Base-by-base conservation (phyloP, 2,329 filamentous ascomycete species). In the Helicocarpus griseus region DNA sequence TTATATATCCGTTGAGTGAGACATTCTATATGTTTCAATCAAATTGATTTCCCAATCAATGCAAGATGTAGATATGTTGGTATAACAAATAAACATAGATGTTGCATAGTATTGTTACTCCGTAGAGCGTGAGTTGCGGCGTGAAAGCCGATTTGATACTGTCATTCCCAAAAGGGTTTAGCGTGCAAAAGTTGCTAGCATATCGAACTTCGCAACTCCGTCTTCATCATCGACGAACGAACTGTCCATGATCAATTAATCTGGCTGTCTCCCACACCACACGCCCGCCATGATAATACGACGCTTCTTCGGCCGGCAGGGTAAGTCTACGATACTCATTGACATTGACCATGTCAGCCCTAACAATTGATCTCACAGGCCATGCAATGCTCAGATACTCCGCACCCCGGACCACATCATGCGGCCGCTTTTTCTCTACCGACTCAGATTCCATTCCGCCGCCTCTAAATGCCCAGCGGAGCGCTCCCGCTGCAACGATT, bases 231-330 rank as follows among this genome's bases (percentile, higher is more conserved):
- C n/a, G n/a, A n/a, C n/a, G n/a, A n/a, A n/a, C n/a, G n/a, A n/a
- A n/a, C n/a, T n/a, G n/a, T n/a, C n/a, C n/a, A n/a, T n/a, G n/a
- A n/a, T n/a, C n/a, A n/a, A n/a, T n/a, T n/a, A n/a, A n/a, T n/a
- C n/a, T 50, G 56, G 26, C 52, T 39, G 39, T 49, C 33, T 49
- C 33, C 17, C 31, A 46, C 24, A 31, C 43, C 49, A 33, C 8
- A 49, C 57, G 8, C 41, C 46, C 63, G 66, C 50, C 47, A 72
- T 72, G 69, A 71, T 71, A 63, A 62, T 71, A 58, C 66, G 69
- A 57, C 61, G 67, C 51, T 47, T 69, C 40, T 65, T 61, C 58
- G 55, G 65, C 62, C 68, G 68, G 63, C 69, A 72, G 53, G 64
- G 69, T 72, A 51, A 60, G 69, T 64, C 11, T 24, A 9, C 4